A percentile compares a stretch with the other conserved stretches of the same genome.
phyloP scores from a whole-genome alignment of 1,284 basidiomycete genomes.

The Pholiota adiposa region DNA sequence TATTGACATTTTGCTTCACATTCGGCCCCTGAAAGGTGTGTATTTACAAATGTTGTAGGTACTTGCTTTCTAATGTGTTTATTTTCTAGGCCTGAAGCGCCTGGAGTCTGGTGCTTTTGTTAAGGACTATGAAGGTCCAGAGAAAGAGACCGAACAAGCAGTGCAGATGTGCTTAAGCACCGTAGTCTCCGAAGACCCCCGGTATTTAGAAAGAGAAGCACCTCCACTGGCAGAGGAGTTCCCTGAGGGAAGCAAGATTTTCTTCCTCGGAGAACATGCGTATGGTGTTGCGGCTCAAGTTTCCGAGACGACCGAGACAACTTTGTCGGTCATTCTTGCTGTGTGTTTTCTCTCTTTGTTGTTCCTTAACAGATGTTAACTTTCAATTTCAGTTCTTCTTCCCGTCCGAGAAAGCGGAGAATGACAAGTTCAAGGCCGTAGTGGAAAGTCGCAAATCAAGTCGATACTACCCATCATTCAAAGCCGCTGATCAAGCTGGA shows the following conservation, averaged over 20 bases:
- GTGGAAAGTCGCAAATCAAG: slow-evolving; percentile 60
- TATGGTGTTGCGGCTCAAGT: slow-evolving; percentile 97
- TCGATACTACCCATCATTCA: slow-evolving; percentile 79
- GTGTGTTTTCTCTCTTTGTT: slow-evolving; percentile 48
- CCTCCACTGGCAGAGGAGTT: slow-evolving; percentile 89
- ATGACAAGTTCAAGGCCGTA: slow-evolving; percentile 73
- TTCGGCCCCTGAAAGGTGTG: slow-evolving; percentile 81
- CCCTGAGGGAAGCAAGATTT: slow-evolving; percentile 88
- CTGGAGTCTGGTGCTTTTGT: slow-evolving; percentile 89
- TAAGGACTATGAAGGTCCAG: slow-evolving; percentile 88
- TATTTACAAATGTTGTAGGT: background rate
- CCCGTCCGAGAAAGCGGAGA: slow-evolving; percentile 80
- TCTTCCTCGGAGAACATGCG: slow-evolving; percentile 93
- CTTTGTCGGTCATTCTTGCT: slow-evolving; percentile 80
- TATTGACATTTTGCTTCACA: slow-evolving; percentile 83
- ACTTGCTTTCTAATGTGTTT: background rate
- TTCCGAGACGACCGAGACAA: slow-evolving; percentile 64
- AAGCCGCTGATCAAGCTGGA: slow-evolving; percentile 70
- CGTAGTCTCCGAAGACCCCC: slow-evolving; percentile 86
- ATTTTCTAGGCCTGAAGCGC: slow-evolving; percentile 77
- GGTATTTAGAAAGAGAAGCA: slow-evolving; percentile 83
- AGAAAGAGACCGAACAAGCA: slow-evolving; percentile 86
- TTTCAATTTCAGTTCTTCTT: slow-evolving; percentile 56
- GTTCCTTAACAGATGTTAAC: slow-evolving; percentile 4
- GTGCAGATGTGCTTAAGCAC: slow-evolving; percentile 83